Percentiles rank a stretch among this genome's conserved stretches.
phyloP scores from a whole-genome alignment of 1,139 yeast genomes.

The Blastobotrys apis region DNA sequence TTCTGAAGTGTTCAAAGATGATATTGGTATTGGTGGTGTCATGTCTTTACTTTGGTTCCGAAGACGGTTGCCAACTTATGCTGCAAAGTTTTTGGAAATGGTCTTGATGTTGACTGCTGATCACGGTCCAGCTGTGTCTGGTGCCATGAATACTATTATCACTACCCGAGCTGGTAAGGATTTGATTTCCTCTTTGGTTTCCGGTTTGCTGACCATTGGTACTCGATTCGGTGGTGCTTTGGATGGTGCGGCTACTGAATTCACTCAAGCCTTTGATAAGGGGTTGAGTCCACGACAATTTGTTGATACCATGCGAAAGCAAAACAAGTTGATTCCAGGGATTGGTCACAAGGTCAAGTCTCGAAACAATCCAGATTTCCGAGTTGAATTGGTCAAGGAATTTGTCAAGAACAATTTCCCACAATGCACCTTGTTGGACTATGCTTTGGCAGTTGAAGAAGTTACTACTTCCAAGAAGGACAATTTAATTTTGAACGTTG shows the following conservation, averaged over 20 bases:
- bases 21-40: conserved; percentile 47
- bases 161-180: conserved; percentile 48
- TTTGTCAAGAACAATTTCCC: conserved; percentile 46
- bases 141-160: conserved; percentile 47
- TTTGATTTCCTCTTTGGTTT: conserved; percentile 43
- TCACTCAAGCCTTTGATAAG: conserved; percentile 42
- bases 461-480: conserved; percentile 48
- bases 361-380: conserved; percentile 46
- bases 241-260: conserved; percentile 46
- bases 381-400: conserved; percentile 46
- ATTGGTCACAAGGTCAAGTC: conserved; percentile 48
- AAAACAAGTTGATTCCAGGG: conserved; percentile 46
- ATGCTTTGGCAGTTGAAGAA: conserved; percentile 47
- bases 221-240: conserved; percentile 47
- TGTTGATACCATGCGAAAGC: conserved; percentile 45
- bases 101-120: conserved; percentile 47
- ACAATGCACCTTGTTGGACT: conserved; percentile 40
- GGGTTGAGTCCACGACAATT: conserved; percentile 45
- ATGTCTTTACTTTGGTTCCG: conserved; percentile 47
- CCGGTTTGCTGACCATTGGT: conserved; percentile 45
- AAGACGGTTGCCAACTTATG: conserved; percentile 42
- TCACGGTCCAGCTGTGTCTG: conserved; percentile 47
- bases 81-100: conserved; percentile 45
- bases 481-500: conserved; percentile 44
- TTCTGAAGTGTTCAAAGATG: conserved; percentile 45